These are phyloP conservation scores for Cytospora chrysosperma DNA, from an alignment of 2,329 filamentous ascomycete genomes.

Conservation along the genomic window DNA sequence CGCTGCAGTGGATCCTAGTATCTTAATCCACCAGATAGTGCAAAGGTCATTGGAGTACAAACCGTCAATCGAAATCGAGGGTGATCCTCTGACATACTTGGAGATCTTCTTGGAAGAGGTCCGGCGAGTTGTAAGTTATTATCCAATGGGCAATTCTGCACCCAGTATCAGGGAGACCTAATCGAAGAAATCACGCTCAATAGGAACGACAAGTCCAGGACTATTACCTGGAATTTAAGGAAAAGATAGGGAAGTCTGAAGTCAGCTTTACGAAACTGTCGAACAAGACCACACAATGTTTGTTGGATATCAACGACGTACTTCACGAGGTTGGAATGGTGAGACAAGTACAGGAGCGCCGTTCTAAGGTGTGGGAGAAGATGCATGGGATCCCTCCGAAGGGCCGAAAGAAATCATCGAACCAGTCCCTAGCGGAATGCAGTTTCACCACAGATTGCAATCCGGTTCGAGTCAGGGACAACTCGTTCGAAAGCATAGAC, in stretches of 20 bases:
- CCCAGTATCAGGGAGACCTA: background rate
- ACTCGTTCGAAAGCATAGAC: background rate
- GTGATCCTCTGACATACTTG: background rate
- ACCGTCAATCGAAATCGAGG: background rate
- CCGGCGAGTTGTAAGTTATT: background rate
- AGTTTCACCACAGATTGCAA: background rate
- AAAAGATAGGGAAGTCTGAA: background rate
- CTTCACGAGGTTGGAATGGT: background rate
- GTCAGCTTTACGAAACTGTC: background rate
- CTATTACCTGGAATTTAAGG: background rate
- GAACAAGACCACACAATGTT: background rate
- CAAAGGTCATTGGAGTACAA: background rate
- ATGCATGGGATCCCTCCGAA: background rate
- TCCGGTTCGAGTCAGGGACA: background rate
- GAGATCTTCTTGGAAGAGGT: background rate
- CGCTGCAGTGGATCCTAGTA: background rate
- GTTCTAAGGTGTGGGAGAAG: background rate
- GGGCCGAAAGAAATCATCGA: background rate
- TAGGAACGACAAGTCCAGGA: background rate
- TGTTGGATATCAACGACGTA: background rate
- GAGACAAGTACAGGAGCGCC: background rate
- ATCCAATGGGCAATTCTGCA: too few species aligned
- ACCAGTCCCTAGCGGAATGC: background rate
- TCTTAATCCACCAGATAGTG: background rate
- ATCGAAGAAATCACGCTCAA: background rate